Evolutionary conservation across 2,329 filamentous ascomycete species (phyloP), one percentile per base, ranked within the genome.

Genomic region (Ophiostoma australiae): DNA sequence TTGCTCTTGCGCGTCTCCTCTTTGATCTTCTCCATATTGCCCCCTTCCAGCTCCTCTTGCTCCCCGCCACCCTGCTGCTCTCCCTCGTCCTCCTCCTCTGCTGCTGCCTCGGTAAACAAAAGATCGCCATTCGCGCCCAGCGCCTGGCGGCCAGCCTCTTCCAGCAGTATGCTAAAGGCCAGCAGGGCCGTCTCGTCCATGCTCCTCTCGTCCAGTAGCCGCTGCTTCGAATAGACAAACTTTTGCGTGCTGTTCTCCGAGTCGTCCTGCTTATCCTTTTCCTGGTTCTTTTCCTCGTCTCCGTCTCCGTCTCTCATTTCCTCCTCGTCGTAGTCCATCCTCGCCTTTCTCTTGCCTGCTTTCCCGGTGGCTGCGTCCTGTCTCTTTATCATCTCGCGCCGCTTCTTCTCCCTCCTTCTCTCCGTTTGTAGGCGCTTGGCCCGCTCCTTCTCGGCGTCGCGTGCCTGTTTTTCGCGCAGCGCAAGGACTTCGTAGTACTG

Each of bases 111-210:
- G 0, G 89, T 87, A 76, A 94, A 90, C 1, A 90, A 89, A 67
- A 92, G 78, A 78, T 93, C 89, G 31, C 91, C 91, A 15, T 82
- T 85, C 70, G 83, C 81, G 4, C 90, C 91, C 27, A 94, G 80
- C 6, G 83, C 78, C 67, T 89, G 86, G 58, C 84, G 82, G 20
- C 86, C 84, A 2, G 87, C 85, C 79, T 94, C 91, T 79, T 94
- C 91, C 61, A 94, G 80, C 71, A 94, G 79, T 68, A 94, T 87
- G 1, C 91, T 91, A 76, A 94, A 83, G 0, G 91, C 90, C 70
- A 94, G 80, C 72, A 94, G 82, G 4, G 91, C 91, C 17, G 90
- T 92, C 80, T 92, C 91, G 76, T 94, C 90, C 86, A 94, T 87
- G 78, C 87, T 91, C 74, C 84, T 78, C 77, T 86, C 84, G 72